Percentiles rank a stretch among this genome's conserved stretches.
These are phyloP conservation scores for Cenchrus fungigraminus DNA, from an alignment of 176 grass and related monocot species.

Conservation along the genomic window DNA sequence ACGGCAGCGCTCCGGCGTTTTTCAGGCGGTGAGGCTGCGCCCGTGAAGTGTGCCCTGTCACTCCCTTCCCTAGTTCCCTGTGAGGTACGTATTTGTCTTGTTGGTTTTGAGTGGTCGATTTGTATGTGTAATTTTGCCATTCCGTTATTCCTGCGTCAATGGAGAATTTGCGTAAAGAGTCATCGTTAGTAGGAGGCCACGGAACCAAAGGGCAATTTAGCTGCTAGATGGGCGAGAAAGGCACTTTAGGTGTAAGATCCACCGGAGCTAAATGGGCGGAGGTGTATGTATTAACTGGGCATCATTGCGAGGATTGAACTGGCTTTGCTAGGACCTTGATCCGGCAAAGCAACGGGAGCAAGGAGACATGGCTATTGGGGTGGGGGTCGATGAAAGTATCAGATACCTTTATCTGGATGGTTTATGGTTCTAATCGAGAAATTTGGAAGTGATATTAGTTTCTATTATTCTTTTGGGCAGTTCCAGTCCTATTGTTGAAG, in stretches of 20 bases:
- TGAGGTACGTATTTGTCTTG: not conserved
- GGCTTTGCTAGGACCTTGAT: not conserved
- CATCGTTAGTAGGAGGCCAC: not conserved
- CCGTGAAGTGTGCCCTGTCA: not conserved
- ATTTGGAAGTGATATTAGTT: not conserved
- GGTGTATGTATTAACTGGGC: not conserved
- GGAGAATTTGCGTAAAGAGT: not conserved
- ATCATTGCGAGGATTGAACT: not conserved
- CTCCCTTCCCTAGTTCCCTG: not conserved
- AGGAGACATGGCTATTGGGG: not conserved
- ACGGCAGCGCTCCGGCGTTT: slow-evolving; percentile 9
- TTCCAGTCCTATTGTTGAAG: not conserved
- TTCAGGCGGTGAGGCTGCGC: not conserved
- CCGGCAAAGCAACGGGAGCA: not conserved
- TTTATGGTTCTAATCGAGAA: not conserved
- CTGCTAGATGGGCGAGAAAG: not conserved
- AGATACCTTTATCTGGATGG: not conserved
- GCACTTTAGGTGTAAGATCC: slow-evolving; percentile 9
- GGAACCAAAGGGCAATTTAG: not conserved
- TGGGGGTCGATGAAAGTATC: not conserved
- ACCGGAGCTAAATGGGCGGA: not conserved
- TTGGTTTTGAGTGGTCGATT: not conserved
- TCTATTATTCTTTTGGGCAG: not conserved
- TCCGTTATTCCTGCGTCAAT: not conserved
- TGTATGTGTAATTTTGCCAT: not conserved